Percentiles rank a stretch among this genome's conserved stretches.
These are phyloP conservation scores for Vitis hybrid DNA, from an alignment of 177 flowering plant genomes.

Conservation along the genomic window DNA sequence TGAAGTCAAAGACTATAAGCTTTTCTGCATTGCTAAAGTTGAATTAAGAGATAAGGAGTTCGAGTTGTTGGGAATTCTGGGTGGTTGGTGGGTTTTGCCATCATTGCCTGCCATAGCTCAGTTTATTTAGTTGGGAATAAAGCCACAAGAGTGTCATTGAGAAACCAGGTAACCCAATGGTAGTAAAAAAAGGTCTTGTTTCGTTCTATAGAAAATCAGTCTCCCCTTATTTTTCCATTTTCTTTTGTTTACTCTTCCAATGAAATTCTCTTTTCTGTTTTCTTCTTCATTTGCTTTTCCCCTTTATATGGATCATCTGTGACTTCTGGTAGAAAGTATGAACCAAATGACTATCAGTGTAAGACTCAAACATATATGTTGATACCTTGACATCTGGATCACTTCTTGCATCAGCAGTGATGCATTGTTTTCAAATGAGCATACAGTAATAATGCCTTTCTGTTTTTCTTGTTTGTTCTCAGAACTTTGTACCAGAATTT, in stretches of 20 bases:
- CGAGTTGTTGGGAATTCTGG: conserved; percentile 50
- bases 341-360: not conserved
- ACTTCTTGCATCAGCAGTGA: no score
- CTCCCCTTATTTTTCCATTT: not conserved
- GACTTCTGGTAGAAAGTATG: not conserved
- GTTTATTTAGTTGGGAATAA: conserved; percentile 7
- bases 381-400: no score
- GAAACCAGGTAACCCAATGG: conserved; percentile 6
- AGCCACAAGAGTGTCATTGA: not conserved
- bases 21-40: conserved; percentile 45
- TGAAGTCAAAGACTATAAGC: conserved; percentile 49
- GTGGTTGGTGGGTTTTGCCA: conserved; percentile 58
- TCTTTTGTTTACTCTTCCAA: not conserved
- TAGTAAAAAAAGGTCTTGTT: not conserved
- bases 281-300: not conserved
- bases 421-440: no score
- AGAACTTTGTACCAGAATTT: no score
- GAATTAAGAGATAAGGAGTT: conserved; percentile 33
- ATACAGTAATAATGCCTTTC: no score
- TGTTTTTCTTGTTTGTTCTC: no score
- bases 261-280: no score
- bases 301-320: no score
- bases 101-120: conserved; percentile 8
- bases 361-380: no score
- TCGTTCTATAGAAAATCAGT: not conserved